These are phyloP conservation scores for Musa troglodytarum DNA, from an alignment of 176 grass and related monocot species.

Conservation along the genomic window DNA sequence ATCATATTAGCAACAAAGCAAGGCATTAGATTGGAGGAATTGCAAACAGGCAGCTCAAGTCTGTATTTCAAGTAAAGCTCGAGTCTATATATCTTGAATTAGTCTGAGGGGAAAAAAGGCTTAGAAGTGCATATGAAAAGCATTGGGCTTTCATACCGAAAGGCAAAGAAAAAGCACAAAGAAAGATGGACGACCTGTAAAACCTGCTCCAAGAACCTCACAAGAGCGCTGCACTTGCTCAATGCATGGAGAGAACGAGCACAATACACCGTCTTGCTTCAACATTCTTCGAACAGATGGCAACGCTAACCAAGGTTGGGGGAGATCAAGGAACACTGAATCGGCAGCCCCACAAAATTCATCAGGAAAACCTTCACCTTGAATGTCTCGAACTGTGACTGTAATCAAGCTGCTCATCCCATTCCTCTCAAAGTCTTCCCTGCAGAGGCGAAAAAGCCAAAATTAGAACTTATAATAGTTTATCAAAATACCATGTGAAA, in stretches of 20 bases:
- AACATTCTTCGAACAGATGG: constrained; percentile 49
- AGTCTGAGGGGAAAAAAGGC: no score
- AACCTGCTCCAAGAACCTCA: constrained; percentile 42
- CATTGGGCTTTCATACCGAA: not conserved
- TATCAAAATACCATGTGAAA: not conserved
- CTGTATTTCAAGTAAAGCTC: no score
- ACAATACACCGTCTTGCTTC: constrained; percentile 64
- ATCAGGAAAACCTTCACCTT: constrained; percentile 73
- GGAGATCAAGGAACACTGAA: constrained; percentile 79
- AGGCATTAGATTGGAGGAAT: no score
- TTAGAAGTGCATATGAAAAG: no score
- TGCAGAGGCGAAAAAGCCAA: constrained; percentile 14
- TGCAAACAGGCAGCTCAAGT: no score
- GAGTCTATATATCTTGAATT: no score
- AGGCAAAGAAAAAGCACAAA: not conserved
- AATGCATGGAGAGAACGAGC: constrained; percentile 97
- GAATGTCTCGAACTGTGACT: constrained; percentile 65
- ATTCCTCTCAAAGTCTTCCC: constrained; percentile 78
- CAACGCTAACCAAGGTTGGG: constrained; percentile 82
- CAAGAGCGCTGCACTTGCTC: constrained; percentile 86
- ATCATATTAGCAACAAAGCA: no score
- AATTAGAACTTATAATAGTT: not conserved
- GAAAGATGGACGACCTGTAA: constrained; percentile 49
- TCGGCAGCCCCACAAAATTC: constrained; percentile 46
- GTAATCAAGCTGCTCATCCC: constrained; percentile 64